These are phyloP conservation scores for Hypericum androsaemum DNA, from an alignment of 345 rosid species.

Conservation along the genomic window DNA sequence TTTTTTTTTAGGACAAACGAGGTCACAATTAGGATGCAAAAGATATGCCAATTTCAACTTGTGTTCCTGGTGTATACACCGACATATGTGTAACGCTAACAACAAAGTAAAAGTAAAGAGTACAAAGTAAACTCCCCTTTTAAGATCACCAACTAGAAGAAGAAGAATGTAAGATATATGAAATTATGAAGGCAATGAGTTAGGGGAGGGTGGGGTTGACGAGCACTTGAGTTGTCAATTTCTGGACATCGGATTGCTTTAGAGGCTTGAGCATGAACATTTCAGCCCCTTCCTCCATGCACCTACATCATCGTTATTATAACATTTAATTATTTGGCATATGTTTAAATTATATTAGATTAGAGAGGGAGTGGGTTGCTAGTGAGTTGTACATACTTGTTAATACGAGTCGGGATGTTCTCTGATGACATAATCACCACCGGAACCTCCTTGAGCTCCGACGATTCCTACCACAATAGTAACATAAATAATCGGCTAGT, in stretches of 20 bases:
- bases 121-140: too few species aligned
- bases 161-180: too few species aligned
- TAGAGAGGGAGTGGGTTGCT: not conserved
- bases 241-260: constrained; percentile 62
- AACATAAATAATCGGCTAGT: too few species aligned
- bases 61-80: too few species aligned
- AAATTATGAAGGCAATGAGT: too few species aligned
- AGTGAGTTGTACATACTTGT: constrained; percentile 31
- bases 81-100: too few species aligned
- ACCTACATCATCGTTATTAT: constrained; percentile 23
- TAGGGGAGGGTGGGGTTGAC: too few species aligned
- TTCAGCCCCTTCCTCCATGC: constrained; percentile 81
- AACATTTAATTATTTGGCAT: not conserved
- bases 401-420: constrained; percentile 59
- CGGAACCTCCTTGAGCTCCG: constrained; percentile 58
- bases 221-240: constrained; percentile 15
- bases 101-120: too few species aligned
- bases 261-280: constrained; percentile 86
- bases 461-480: constrained; percentile 79
- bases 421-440: constrained; percentile 86
- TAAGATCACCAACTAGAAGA: too few species aligned
- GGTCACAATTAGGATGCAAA: too few species aligned
- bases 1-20: too few species aligned
- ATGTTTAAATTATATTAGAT: not conserved
- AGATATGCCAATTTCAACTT: too few species aligned